A percentile compares a stretch with the other conserved stretches of the same genome.
Conservation (phyloP, 345 rosid genomes). For the Bruguiera gymnorhiza region DNA sequence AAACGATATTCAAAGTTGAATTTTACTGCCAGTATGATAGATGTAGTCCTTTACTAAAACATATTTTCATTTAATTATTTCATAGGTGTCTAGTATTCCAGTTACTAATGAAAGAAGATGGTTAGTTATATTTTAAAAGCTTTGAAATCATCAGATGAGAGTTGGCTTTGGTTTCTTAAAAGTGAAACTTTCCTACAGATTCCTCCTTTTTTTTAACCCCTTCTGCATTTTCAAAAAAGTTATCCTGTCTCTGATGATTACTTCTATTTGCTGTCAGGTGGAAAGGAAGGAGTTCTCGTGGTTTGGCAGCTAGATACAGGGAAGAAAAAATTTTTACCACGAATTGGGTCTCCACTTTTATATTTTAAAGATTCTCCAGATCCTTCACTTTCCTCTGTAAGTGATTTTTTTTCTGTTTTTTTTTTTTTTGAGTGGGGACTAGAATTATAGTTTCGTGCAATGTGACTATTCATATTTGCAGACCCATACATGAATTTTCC, state of each 20-base stretch:
- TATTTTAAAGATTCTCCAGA: constrained; percentile 70
- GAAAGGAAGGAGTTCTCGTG: constrained; percentile 95
- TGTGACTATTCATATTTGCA: not conserved
- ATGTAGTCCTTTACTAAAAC: too few species aligned
- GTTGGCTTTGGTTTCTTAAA: not conserved
- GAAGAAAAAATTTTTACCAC: constrained; percentile 88
- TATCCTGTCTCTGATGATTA: constrained; percentile 3
- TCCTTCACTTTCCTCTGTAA: constrained; percentile 83
- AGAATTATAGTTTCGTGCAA: not conserved
- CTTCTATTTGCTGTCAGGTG: constrained; percentile 51
- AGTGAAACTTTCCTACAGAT: not conserved
- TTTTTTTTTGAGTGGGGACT: not conserved
- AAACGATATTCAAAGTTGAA: not conserved
- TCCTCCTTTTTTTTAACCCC: not conserved
- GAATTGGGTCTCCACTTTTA: constrained; percentile 87
- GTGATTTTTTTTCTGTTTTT: constrained; percentile 17
- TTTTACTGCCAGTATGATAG: not conserved
- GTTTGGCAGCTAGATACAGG: constrained; percentile 98
- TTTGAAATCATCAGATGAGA: not conserved
- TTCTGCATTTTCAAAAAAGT: not conserved
- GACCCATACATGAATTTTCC: not conserved
- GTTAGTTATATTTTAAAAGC: not conserved
- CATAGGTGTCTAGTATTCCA: not conserved
- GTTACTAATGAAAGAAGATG: not conserved
- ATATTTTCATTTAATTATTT: not conserved